These are phyloP conservation scores for Piromyces finnis DNA, from an alignment of 192 early-diverging fungal genomes.

Conservation along the genomic window DNA sequence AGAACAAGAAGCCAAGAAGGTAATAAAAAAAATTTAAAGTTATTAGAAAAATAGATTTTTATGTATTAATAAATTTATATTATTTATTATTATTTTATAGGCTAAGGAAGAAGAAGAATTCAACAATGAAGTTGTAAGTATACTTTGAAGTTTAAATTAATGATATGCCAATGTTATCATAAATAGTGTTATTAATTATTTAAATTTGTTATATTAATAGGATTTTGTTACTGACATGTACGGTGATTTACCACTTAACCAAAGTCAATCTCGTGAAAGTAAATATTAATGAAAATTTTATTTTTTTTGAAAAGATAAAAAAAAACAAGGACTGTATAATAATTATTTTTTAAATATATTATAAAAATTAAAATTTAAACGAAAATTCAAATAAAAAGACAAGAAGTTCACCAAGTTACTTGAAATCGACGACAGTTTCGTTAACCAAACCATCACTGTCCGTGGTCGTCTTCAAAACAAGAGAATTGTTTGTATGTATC, in stretches of 20 bases:
- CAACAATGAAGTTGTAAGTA: background rate
- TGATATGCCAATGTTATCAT: too few relatives aligned
- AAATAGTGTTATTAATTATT: too few relatives aligned
- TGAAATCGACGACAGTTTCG: conserved; percentile 37
- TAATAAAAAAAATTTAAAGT: background rate
- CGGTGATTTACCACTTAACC: conserved; percentile 73
- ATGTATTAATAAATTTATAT: too few relatives aligned
- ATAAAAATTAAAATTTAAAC: too few relatives aligned
- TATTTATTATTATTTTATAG: background rate
- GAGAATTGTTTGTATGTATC: conserved; percentile 49
- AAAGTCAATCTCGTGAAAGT: conserved; percentile 58
- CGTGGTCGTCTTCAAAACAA: conserved; percentile 84
- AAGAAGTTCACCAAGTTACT: conserved; percentile 41
- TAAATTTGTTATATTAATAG: too few relatives aligned
- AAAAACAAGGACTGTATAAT: too few relatives aligned
- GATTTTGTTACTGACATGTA: conserved; percentile 74
- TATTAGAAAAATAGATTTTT: too few relatives aligned
- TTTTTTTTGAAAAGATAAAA: too few relatives aligned
- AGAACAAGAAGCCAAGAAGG: background rate
- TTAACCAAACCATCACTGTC: conserved; percentile 58
- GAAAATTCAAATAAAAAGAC: conserved; percentile 23
- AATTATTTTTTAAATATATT: too few relatives aligned
- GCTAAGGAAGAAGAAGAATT: background rate
- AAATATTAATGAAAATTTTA: conserved; percentile 3
- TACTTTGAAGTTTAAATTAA: too few relatives aligned